Conservation (phyloP, 345 rosid species). For the Hirschfeldia incana region DNA sequence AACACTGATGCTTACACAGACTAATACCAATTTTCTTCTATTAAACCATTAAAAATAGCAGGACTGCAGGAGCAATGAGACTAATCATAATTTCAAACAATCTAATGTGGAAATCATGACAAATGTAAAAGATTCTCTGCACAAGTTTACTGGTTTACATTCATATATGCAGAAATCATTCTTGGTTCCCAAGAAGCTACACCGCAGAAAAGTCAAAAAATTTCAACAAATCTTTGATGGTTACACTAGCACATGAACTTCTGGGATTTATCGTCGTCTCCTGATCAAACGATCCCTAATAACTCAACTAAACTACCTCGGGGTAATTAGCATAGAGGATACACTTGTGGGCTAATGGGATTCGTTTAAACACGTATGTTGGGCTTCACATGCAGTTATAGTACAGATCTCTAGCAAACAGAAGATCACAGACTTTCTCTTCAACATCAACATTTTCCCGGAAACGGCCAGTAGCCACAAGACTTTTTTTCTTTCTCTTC, state of each 20-base stretch:
- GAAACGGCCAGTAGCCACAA: constrained; percentile 24
- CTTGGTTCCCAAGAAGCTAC: not conserved
- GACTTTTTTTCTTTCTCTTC: constrained; percentile 64
- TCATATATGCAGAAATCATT: not conserved
- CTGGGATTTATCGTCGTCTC: not conserved
- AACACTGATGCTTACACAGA: too few species aligned
- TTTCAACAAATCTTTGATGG: not conserved
- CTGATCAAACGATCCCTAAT: not conserved
- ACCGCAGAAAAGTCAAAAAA: not conserved
- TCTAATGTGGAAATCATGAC: not conserved
- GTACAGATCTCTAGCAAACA: constrained; percentile 4
- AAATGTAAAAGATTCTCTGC: not conserved
- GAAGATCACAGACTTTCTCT: constrained; percentile 72
- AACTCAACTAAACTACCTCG: not conserved
- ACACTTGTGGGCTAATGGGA: constrained; percentile 22
- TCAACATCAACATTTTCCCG: constrained; percentile 25
- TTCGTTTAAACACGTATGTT: not conserved
- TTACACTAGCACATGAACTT: not conserved
- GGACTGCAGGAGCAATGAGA: too few species aligned
- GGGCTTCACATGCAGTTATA: not conserved
- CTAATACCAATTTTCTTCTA: too few species aligned
- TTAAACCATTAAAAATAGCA: too few species aligned
- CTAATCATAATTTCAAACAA: too few species aligned
- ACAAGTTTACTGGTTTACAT: not conserved
- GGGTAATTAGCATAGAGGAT: not conserved